A percentile compares a stretch with the other conserved stretches of the same genome.
Conservation (phyloP, 495 filamentous ascomycete genomes). For the Neurospora sp. region DNA sequence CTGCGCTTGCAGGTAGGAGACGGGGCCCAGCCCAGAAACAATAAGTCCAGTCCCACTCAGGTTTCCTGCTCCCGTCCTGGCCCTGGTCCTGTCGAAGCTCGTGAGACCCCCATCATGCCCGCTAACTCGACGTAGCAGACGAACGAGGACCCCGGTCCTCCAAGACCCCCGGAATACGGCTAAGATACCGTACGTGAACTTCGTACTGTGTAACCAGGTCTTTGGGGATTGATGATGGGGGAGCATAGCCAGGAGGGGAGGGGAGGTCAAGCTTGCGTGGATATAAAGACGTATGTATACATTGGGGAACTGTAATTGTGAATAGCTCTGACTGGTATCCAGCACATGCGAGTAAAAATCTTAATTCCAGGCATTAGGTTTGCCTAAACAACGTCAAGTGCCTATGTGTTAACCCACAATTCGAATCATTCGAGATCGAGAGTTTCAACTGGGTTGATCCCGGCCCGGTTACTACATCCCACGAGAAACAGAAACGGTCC, state of each 20-base stretch:
- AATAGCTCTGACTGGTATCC: not conserved
- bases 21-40: not conserved
- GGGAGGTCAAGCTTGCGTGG: not conserved
- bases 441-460: too few species aligned
- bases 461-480: too few species aligned
- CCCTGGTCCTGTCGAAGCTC: not conserved
- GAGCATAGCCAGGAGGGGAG: not conserved
- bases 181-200: not conserved
- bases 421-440: too few species aligned
- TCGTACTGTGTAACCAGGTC: not conserved
- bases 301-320: not conserved
- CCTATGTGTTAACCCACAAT: too few species aligned
- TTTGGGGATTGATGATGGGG: not conserved
- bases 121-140: not conserved
- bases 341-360: too few species aligned
- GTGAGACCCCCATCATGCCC: not conserved
- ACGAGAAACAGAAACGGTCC: too few species aligned
- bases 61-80: not conserved
- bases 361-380: too few species aligned
- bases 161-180: not conserved
- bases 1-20: not conserved
- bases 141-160: not conserved
- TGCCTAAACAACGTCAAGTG: too few species aligned
- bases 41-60: not conserved
- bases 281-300: not conserved